Evolutionary conservation across 2,329 filamentous ascomycete genomes (phyloP), one percentile per base, ranked within the genome.

Genomic region (Hirsutella rhossiliensis): DNA sequence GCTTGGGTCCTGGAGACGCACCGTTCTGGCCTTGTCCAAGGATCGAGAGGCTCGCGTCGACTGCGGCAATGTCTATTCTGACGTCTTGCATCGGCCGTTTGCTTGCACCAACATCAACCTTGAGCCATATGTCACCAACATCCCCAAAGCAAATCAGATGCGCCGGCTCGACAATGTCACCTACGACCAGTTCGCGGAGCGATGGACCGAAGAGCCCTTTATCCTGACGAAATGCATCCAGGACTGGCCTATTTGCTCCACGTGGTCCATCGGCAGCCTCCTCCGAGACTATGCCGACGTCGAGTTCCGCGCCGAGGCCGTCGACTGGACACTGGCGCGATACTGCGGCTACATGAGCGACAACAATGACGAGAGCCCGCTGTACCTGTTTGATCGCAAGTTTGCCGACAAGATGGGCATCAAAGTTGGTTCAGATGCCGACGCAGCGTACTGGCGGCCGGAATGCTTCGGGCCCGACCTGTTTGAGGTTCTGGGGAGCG

Each of bases 331-430:
- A 0, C 75, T 95, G 49, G 69, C 72, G n/a, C 84, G 77, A 0
- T 97, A 97, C 60, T 69, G 81, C 49, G 69, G 78, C 38, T 98
- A 97, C 62, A 87, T 96, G 82, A 68, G 71, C 37, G 74, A 84
- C 57, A 90, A 77, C 57, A 66, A 66, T 17, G 90, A 97, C 51
- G 92, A 97, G 64, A 90, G 84, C 48, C 90, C 90, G 0, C 64
- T 97, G 2, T 97, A 97, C 59, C 75, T 97, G 29, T 97, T 97
- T 60, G 92, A 97, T 60, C 78, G 83, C 45, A 75, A 72, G 19
- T 97, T 97, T 57, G 87, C 80, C 2, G 79, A 88, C 53, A 96
- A 95, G 63, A 96, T 94, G 80, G 63, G 65, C 11, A 67, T 96
- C 41, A 66, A 68, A 15, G 68, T 84, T n/a, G 80, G 77, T 11